Evolutionary conservation across 441 rosid species (phyloP), one percentile per base, ranked within the genome.

Genomic region (Erysimum cheiri): DNA sequence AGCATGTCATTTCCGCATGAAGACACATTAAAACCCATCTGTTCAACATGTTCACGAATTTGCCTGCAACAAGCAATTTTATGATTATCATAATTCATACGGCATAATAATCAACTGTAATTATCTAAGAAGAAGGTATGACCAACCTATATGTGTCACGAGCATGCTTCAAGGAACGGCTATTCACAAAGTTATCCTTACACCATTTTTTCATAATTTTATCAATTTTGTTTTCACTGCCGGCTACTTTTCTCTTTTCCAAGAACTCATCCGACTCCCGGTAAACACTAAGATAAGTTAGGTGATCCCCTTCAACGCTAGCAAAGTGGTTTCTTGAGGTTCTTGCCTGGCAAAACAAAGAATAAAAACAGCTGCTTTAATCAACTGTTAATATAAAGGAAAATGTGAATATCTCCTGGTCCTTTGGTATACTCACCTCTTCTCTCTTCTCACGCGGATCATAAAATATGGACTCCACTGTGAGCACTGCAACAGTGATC

Each of bases 231-330:
- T 68, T 77, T 65, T 60, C 82, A 32, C 55, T 50, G 50, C 75
- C 82, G 44, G 67, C 68, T 68, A 59, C 79, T 66, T 80, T 87
- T 74, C 81, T 86, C 80, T 89, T 89, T 71, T 80, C 83, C 82
- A 87, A 77, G 41, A 88, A 78, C 67, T 90, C 97, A 68, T 82
- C 49, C 4, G 86, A 85, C 69, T 88, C 87, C 70, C 91, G 86
- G 80, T 81, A 94, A 39, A 91, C 97, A 79, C 82, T 88, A 67
- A 91, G 80, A 81, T 91, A 78, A 28, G 93, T 90, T 60, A 86
- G 72, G 58, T 94, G 97, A 76, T 94, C 98, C 40, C 98, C 96
- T 52, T 94, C 97, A n/a, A 89, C 77, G 78, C 88, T 94, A 69
- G 87, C 79, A 80, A 94, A 92, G 72, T 85, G 83, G 76, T 87